These are phyloP conservation scores for Talaromyces sp. DNA, from an alignment of 2,329 filamentous ascomycete genomes.

Conservation along the genomic window DNA sequence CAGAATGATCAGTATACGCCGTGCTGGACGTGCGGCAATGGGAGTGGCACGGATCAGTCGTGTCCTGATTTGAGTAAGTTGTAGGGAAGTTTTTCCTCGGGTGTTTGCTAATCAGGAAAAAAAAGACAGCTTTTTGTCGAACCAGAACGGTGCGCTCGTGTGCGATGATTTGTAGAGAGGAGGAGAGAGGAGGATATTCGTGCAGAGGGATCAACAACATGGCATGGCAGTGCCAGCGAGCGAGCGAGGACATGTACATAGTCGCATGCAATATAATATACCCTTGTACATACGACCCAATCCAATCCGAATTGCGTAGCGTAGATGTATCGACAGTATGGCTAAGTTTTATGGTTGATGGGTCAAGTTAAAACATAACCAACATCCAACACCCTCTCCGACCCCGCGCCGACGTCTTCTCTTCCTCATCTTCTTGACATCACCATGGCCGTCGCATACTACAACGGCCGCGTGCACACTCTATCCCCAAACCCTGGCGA, in stretches of 20 bases:
- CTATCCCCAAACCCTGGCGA: slow-evolving; percentile 11
- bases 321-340: too few relatives aligned
- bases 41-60: neutral
- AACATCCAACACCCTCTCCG: too few relatives aligned
- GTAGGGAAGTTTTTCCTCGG: too few relatives aligned
- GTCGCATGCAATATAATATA: neutral
- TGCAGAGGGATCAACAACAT: too few relatives aligned
- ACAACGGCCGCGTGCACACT: slow-evolving; percentile 28
- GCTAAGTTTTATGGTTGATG: too few relatives aligned
- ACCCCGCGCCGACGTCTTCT: neutral
- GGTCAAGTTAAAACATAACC: too few relatives aligned
- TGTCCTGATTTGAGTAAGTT: neutral
- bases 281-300: neutral
- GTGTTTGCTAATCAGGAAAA: neutral
- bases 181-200: neutral
- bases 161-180: neutral
- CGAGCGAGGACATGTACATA: neutral
- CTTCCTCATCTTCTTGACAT: neutral
- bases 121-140: neutral
- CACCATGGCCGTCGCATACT: slow-evolving; percentile 14
- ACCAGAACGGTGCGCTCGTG: neutral
- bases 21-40: neutral
- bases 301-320: too few relatives aligned
- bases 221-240: too few relatives aligned
- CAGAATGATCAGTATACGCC: neutral